These are phyloP conservation scores for Calonectria pauciramosa DNA, from an alignment of 2,329 filamentous ascomycete species.

Conservation along the genomic window DNA sequence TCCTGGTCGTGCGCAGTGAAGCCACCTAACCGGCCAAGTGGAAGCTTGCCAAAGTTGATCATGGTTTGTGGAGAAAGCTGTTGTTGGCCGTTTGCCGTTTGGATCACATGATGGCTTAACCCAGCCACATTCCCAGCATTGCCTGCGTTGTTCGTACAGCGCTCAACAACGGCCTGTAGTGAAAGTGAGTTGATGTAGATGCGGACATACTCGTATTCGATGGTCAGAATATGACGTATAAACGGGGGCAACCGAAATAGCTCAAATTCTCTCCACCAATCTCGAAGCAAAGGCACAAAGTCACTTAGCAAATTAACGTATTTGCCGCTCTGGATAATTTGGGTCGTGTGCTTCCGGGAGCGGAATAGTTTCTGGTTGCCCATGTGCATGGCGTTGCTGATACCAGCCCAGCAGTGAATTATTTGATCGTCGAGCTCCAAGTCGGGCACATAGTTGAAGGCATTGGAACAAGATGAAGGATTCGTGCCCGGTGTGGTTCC, in stretches of 20 bases:
- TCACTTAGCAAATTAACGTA: conserved; percentile 86
- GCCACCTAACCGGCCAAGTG: conserved; percentile 73
- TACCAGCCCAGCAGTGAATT: conserved; percentile 92
- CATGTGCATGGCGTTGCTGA: conserved; percentile 92
- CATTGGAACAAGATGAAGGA: conserved; percentile 67
- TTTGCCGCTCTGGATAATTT: conserved; percentile 87
- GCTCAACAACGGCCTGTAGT: conserved; percentile 93
- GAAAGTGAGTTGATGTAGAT: conserved; percentile 96
- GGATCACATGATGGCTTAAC: conserved; percentile 51
- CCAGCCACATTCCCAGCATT: conserved; percentile 67
- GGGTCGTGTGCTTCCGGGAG: conserved; percentile 87
- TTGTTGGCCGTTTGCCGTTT: conserved; percentile 45
- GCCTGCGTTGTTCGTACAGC: conserved; percentile 80
- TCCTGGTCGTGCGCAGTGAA: conserved; percentile 77
- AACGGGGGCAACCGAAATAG: conserved; percentile 77
- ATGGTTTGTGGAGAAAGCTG: conserved; percentile 73
- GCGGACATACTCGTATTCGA: conserved; percentile 95
- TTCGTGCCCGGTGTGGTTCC: conserved; percentile 73
- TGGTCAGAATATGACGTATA: conserved; percentile 83
- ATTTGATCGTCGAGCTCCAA: conserved; percentile 77
- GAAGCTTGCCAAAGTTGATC: conserved; percentile 74
- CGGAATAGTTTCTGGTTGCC: conserved; percentile 92
- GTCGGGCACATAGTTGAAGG: conserved; percentile 77
- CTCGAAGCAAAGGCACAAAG: conserved; percentile 81
- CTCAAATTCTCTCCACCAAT: conserved; percentile 88